Evolutionary conservation across 2,329 filamentous ascomycete genomes (phyloP), one percentile per base, ranked within the genome.

Genomic region (Colletotrichum camelliae): DNA sequence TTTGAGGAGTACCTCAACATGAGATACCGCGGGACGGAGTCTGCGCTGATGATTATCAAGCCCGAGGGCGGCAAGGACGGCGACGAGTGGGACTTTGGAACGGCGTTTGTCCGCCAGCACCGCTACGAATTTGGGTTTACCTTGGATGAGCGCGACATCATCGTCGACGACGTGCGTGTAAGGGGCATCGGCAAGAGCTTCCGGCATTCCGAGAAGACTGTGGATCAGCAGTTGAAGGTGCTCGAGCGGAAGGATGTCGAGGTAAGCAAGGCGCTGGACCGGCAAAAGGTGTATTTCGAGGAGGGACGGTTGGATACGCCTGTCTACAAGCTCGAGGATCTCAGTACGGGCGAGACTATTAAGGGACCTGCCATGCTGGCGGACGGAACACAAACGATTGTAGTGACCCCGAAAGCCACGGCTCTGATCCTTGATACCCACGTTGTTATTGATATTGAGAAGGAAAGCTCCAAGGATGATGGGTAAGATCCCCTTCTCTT

Each of bases 1-100:
- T 98, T 96, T 80, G 96, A 98, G 82, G 94, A 98, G 82, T 98
- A 98, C 81, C 91, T 98, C 72, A 98, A 98, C 82, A 96, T 98
- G 93, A 89, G 96, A 73, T 98, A 98, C 81, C 91, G 95, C 43
- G 96, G 96, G 13, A 98, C 96, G 0, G 96, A 98, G 82, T 97
- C 95, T 9, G 95, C 96, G 1, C 89, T 98, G 57, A 98, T 98
- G 96, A 92, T 98, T 64, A 86, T 97, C 78, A 95, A 94, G 83
- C 95, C 96, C 0, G 90, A 92, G 0, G 89, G 84, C 3, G 85
- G 89, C 43, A 90, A 92, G 67, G 93, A 95, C 72, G 88, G 88
- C 0, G 85, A 91, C 75, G 90, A 93, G 10, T 97, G 94, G 94
- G 94, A 93, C 1, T 98, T 96, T 84, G 95, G 93, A 4, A 91